Evolutionary conservation across 1,284 basidiomycete species (phyloP).

Genomic region (Austroboletus novae-zelandiae): DNA sequence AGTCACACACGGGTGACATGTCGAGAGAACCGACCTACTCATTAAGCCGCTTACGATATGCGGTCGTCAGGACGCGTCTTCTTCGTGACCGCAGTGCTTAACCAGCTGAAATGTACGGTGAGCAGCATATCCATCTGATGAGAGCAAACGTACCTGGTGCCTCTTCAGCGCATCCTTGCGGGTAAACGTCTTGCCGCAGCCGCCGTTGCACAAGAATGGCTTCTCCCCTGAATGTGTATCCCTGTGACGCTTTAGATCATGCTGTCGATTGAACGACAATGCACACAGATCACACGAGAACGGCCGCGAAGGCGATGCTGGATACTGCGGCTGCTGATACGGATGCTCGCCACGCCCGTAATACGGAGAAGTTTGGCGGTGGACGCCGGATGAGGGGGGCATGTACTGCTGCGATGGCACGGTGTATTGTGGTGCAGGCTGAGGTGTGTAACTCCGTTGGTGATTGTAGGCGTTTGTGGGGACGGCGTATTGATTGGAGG

Average conservation of each 20-base stretch:
- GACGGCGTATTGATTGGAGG: constrained; percentile 21
- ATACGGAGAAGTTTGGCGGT: constrained; percentile 24
- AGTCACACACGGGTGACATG: constrained; percentile 15
- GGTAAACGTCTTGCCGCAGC: constrained; percentile 80
- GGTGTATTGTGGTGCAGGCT: constrained; percentile 23
- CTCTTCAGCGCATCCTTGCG: constrained; percentile 79
- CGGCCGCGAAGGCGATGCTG: constrained; percentile 64
- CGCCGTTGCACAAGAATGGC: constrained; percentile 75
- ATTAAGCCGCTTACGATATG: constrained; percentile 19
- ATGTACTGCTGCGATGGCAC: constrained; percentile 28
- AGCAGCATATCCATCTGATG: constrained; percentile 7
- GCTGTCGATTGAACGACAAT: constrained; percentile 79
- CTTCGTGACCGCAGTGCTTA: constrained; percentile 70
- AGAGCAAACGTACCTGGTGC: constrained; percentile 57
- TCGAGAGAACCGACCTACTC: constrained; percentile 15
- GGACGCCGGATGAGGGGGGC: constrained; percentile 18
- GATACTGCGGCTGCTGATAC: constrained; percentile 46
- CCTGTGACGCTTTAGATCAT: constrained; percentile 76
- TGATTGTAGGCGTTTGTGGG: constrained; percentile 22
- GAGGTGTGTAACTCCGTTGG: constrained; percentile 29
- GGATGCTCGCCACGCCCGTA: constrained; percentile 27
- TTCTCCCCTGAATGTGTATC: constrained; percentile 81
- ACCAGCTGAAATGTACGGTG: constrained; percentile 52
- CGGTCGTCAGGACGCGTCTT: constrained; percentile 40
- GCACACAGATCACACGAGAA: constrained; percentile 77